Evolutionary conservation across 805 yeast genomes (phyloP).

Genomic region (Pichia exigua): DNA sequence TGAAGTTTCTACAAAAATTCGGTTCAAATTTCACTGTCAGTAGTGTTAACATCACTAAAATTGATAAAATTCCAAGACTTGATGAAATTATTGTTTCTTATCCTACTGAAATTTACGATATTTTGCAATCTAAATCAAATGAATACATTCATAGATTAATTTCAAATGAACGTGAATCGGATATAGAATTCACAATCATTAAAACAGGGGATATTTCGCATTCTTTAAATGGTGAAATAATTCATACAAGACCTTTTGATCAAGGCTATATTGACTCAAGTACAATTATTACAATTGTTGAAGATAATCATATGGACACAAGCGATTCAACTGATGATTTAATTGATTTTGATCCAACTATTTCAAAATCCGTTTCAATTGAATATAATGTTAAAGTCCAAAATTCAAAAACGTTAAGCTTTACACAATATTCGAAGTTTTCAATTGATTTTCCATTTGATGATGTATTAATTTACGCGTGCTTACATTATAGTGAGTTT

Average conservation of each 20-base stretch:
- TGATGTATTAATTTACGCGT: conserved; percentile 40
- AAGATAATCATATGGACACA: conserved; percentile 9
- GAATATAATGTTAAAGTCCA: background rate
- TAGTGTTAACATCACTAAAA: conserved; percentile 30
- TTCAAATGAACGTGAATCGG: conserved; percentile 28
- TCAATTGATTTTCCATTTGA: conserved; percentile 25
- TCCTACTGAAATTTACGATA: conserved; percentile 40
- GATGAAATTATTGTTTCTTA: conserved; percentile 34
- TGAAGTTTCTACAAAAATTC: conserved; percentile 28
- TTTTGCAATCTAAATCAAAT: conserved; percentile 31
- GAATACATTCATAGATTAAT: conserved; percentile 28
- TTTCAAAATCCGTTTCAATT: background rate
- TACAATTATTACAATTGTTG: conserved; percentile 51
- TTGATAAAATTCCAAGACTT: conserved; percentile 26
- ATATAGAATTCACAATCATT: conserved; percentile 19
- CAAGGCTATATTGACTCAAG: conserved; percentile 49
- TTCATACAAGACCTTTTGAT: conserved; percentile 63
- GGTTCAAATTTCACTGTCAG: conserved; percentile 37
- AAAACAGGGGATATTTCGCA: conserved; percentile 38
- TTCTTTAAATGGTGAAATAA: conserved; percentile 40
- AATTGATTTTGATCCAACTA: background rate
- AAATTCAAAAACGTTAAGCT: conserved; percentile 1
- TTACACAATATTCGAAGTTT: conserved; percentile 13
- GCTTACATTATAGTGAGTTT: conserved; percentile 42
- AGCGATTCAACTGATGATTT: background rate